A percentile compares a stretch with the other conserved stretches of the same genome.
These are phyloP conservation scores for Acanthamoeba rhysodes DNA, from an alignment of 208 protist genomes.

Conservation along the genomic window DNA sequence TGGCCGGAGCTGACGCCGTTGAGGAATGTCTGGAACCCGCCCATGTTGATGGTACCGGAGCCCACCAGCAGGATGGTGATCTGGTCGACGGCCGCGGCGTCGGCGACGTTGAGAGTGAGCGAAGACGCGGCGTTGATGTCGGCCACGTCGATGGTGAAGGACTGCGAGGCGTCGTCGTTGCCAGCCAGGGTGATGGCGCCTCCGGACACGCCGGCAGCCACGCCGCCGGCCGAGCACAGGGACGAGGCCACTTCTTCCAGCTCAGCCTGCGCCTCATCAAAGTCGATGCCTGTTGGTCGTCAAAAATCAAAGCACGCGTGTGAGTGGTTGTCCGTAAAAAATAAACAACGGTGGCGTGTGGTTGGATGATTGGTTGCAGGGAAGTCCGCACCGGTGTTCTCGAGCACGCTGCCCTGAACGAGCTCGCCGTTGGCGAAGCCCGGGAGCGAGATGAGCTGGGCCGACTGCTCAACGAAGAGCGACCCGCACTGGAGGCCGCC, in stretches of 20 bases:
- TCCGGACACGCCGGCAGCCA: neutral
- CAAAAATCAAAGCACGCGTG: neutral
- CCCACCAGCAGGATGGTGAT: neutral
- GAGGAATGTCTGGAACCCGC: constrained; percentile 44
- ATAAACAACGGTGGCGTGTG: no score
- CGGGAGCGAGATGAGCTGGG: neutral
- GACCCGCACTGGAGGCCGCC: constrained; percentile 34
- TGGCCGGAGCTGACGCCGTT: constrained; percentile 24
- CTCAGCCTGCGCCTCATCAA: neutral
- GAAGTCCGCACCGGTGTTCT: neutral
- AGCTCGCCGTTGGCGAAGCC: constrained; percentile 38
- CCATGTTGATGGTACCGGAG: constrained; percentile 1
- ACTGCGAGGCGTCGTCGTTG: neutral
- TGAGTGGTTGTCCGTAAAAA: no score
- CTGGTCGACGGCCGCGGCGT: neutral
- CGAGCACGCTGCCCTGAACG: neutral
- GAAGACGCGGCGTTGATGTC: neutral
- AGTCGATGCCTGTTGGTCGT: neutral
- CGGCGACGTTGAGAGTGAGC: neutral
- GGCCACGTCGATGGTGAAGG: neutral
- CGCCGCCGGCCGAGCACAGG: constrained; percentile 21
- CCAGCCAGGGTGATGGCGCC: constrained; percentile 7
- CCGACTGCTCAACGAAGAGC: neutral
- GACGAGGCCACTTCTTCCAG: neutral
- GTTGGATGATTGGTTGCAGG: no score